Percentiles rank a stretch among this genome's conserved stretches.
These are phyloP conservation scores for Thermochaetoides thermophila DNA, from an alignment of 495 filamentous ascomycete genomes.

Conservation along the genomic window DNA sequence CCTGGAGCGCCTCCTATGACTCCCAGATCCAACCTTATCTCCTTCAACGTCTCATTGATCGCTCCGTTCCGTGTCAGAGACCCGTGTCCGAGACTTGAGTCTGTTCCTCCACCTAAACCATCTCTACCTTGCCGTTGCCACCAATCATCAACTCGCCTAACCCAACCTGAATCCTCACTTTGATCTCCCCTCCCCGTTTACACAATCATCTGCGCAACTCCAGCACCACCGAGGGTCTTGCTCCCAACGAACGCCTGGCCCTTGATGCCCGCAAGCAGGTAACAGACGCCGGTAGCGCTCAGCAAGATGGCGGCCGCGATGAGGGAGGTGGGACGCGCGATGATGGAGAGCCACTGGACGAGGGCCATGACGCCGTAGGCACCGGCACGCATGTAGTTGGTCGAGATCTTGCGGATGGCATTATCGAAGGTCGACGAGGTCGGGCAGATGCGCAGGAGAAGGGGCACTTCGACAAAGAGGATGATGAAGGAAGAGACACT, in stretches of 20 bases:
- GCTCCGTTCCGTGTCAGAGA: no score
- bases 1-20: no score
- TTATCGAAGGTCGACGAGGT: conserved; percentile 79
- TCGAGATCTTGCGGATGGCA: conserved; percentile 82
- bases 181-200: conserved; percentile 17
- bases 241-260: conserved; percentile 90
- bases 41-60: no score
- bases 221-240: conserved; percentile 91
- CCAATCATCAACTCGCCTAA: not conserved
- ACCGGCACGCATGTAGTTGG: conserved; percentile 92
- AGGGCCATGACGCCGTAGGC: conserved; percentile 72
- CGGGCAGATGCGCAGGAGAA: conserved; percentile 94
- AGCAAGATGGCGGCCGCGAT: conserved; percentile 79
- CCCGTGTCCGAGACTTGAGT: no score
- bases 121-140: no score
- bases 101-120: no score
- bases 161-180: not conserved
- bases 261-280: conserved; percentile 70
- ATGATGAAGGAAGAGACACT: conserved; percentile 73
- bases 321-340: conserved; percentile 49
- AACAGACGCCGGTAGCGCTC: conserved; percentile 63
- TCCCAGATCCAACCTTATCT: no score
- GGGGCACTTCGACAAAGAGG: conserved; percentile 92
- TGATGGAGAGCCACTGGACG: conserved; percentile 67
- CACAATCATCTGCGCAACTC: conserved; percentile 98